Percentiles rank a stretch among this genome's conserved stretches.
Conservation (phyloP, 345 rosid genomes). For the Syzygium oleosum region DNA sequence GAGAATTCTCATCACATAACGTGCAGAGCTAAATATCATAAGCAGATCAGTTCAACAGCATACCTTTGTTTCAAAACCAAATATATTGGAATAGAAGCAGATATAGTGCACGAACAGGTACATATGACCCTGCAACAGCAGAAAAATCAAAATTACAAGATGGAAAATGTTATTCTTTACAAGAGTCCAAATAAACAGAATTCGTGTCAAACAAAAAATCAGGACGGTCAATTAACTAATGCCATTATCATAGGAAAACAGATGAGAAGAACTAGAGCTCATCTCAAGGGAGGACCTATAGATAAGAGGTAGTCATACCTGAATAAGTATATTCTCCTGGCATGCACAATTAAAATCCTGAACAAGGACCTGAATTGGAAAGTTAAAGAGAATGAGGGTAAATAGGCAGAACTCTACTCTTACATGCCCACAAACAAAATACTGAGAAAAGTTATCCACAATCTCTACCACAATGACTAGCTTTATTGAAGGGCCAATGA, state of each 20-base stretch:
- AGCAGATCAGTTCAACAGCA: not conserved
- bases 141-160: not conserved
- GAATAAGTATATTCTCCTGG: conserved; percentile 91
- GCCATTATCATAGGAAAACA: not conserved
- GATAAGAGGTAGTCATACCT: conserved; percentile 32
- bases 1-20: not conserved
- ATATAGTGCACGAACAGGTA: conserved; percentile 68
- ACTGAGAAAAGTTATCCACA: not conserved
- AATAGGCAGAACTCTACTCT: not conserved
- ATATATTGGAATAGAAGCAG: conserved; percentile 97
- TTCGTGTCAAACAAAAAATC: not conserved
- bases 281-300: not conserved
- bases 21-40: not conserved
- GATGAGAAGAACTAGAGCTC: not conserved
- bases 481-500: not conserved
- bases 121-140: conserved; percentile 81
- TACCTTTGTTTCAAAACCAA: conserved; percentile 99
- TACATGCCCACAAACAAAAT: not conserved
- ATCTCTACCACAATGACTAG: not conserved
- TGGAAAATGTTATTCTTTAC: not conserved
- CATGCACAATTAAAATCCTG: conserved; percentile 96
- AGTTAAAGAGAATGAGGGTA: not conserved
- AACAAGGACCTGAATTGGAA: conserved; percentile 48
- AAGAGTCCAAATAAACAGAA: not conserved
- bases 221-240: not conserved